These are phyloP conservation scores for Paraconiothyrium sp. DNA, from an alignment of 2,329 filamentous ascomycete genomes.

Conservation along the genomic window DNA sequence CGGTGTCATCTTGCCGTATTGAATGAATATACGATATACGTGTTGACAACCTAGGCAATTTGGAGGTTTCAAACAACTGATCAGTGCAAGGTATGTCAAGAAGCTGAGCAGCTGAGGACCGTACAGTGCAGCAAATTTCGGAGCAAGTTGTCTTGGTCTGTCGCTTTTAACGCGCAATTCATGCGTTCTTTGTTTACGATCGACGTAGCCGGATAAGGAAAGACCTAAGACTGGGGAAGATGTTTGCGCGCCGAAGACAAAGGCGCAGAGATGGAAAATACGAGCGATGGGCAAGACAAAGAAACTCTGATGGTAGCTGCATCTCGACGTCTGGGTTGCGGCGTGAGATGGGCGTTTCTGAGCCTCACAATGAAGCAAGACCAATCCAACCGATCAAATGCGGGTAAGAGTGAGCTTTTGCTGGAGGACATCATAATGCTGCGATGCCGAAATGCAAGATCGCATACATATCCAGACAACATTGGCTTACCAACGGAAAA, in stretches of 20 bases:
- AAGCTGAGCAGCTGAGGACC: not conserved
- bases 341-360: not conserved
- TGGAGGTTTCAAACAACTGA: not conserved
- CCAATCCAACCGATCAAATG: not conserved
- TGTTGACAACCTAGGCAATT: not conserved
- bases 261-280: not conserved
- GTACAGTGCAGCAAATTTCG: not conserved
- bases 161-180: constrained; percentile 1
- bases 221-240: not conserved
- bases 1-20: not conserved
- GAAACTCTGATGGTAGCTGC: not conserved
- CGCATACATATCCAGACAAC: not conserved
- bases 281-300: not conserved
- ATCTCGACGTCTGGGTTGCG: not conserved
- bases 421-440: not conserved
- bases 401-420: not conserved
- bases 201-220: constrained; percentile 12
- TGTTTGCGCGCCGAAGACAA: constrained; percentile 14
- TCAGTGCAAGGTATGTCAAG: not conserved
- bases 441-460: not conserved
- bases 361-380: not conserved
- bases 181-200: constrained; percentile 13
- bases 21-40: not conserved
- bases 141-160: not conserved
- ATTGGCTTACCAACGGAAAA: not conserved